These are phyloP conservation scores for Syncephalastrum sp. DNA, from an alignment of 371 early-diverging fungal genomes.

Conservation along the genomic window DNA sequence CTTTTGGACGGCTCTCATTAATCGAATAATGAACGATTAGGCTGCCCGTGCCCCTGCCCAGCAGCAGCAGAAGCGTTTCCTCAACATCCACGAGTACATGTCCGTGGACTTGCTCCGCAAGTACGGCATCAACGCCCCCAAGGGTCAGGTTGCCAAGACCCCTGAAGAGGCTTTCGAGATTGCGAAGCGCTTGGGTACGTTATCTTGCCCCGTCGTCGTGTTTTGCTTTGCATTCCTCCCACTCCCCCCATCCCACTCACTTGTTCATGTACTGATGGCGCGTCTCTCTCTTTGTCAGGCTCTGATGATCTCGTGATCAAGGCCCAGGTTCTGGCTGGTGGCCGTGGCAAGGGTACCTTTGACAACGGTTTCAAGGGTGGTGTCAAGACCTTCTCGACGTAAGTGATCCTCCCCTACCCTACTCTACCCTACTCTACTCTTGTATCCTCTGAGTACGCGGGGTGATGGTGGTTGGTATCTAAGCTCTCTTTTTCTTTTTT, in stretches of 20 bases:
- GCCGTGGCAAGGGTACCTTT: conserved; percentile 98
- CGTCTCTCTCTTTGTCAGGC: conserved; percentile 34
- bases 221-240: background rate
- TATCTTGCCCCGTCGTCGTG: background rate
- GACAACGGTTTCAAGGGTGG: conserved; percentile 95
- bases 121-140: conserved; percentile 91
- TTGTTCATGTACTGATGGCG: background rate
- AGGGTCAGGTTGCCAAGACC: conserved; percentile 87
- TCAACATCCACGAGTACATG: conserved; percentile 97
- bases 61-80: conserved; percentile 81
- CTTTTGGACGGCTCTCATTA: background rate
- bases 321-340: conserved; percentile 98
- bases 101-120: conserved; percentile 89
- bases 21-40: conserved; percentile 12
- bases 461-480: too few relatives aligned
- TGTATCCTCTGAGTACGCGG: background rate
- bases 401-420: conserved; percentile 39
- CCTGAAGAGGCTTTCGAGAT: conserved; percentile 87
- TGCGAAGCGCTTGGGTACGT: conserved; percentile 81
- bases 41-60: conserved; percentile 53
- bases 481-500: background rate
- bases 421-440: background rate
- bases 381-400: conserved; percentile 92
- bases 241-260: too few relatives aligned
- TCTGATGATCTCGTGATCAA: conserved; percentile 93